These are phyloP conservation scores for Aureoboletus auriporus DNA, from an alignment of 768 basidiomycete species.

Conservation along the genomic window DNA sequence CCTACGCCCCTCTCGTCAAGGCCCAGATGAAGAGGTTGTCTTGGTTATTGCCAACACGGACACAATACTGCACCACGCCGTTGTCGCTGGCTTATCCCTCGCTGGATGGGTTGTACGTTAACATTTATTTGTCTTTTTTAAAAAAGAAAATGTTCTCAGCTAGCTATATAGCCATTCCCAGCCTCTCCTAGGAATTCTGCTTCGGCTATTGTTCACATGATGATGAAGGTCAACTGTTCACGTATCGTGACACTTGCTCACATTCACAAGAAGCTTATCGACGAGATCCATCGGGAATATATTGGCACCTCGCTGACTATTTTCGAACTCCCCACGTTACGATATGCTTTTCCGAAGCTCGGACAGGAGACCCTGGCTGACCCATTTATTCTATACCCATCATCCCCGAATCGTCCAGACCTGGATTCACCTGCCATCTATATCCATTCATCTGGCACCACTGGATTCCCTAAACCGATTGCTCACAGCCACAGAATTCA, in stretches of 20 bases:
- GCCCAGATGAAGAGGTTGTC: slow-evolving; percentile 24
- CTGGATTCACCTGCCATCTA: slow-evolving; percentile 15
- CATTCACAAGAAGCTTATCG: slow-evolving; percentile 10
- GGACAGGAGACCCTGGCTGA: slow-evolving; percentile 24
- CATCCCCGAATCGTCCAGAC: not conserved
- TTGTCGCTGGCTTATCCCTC: slow-evolving; percentile 19
- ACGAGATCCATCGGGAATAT: slow-evolving; percentile 4
- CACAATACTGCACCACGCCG: slow-evolving; percentile 26
- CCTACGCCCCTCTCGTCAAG: slow-evolving; percentile 15
- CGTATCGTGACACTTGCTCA: slow-evolving; percentile 14
- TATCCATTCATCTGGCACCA: slow-evolving; percentile 33
- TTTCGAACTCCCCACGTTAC: slow-evolving; percentile 16
- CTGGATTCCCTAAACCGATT: slow-evolving; percentile 45
- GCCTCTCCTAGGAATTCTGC: slow-evolving; percentile 23
- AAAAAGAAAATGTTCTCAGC: slow-evolving; percentile 7
- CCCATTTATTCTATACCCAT: slow-evolving; percentile 12
- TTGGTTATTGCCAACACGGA: slow-evolving; percentile 31
- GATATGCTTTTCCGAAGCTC: slow-evolving; percentile 34
- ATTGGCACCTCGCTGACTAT: slow-evolving; percentile 1
- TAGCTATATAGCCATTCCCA: slow-evolving; percentile 17
- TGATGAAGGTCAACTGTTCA: slow-evolving; percentile 17
- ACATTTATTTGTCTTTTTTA: not conserved
- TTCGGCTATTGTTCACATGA: slow-evolving; percentile 18
- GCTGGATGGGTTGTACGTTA: not conserved
- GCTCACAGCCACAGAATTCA: slow-evolving; percentile 29